Percentiles rank a stretch among this genome's conserved stretches.
Evolutionary conservation across 2,329 filamentous ascomycete species (phyloP).

Genomic region (Trichothecium sympodiale): DNA sequence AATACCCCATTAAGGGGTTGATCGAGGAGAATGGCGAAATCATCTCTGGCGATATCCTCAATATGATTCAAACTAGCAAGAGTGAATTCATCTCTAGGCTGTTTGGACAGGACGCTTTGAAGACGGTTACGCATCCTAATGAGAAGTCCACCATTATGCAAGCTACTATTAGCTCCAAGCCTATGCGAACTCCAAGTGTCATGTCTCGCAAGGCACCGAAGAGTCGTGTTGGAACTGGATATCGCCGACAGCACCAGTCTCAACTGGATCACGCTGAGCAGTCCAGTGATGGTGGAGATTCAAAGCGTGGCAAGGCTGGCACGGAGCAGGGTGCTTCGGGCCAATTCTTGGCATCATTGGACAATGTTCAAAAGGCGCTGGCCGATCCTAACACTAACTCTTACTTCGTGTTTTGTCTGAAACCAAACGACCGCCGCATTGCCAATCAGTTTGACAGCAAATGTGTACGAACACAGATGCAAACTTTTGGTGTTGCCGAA

Average conservation of each 20-base stretch:
- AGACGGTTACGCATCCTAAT: slow-evolving; percentile 86
- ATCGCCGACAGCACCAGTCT: slow-evolving; percentile 28
- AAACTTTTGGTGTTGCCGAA: slow-evolving; percentile 92
- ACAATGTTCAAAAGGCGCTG: slow-evolving; percentile 83
- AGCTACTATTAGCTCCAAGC: slow-evolving; percentile 91
- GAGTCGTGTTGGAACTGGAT: slow-evolving; percentile 18
- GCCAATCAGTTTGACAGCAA: slow-evolving; percentile 99
- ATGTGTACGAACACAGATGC: slow-evolving; percentile 87
- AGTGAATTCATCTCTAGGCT: slow-evolving; percentile 81
- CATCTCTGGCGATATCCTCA: slow-evolving; percentile 91
- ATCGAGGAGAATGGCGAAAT: slow-evolving; percentile 94
- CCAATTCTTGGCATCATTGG: slow-evolving; percentile 80
- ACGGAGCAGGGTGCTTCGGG: slow-evolving; percentile 78
- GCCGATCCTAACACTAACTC: slow-evolving; percentile 74
- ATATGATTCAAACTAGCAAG: slow-evolving; percentile 78
- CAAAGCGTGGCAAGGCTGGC: slow-evolving; percentile 27
- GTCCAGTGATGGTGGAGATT: slow-evolving; percentile 34
- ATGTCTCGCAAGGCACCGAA: slow-evolving; percentile 63
- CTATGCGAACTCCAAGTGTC: slow-evolving; percentile 83
- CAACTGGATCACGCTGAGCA: slow-evolving; percentile 35
- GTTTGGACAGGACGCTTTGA: slow-evolving; percentile 91
- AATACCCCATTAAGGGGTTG: slow-evolving; percentile 78
- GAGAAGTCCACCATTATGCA: slow-evolving; percentile 89
- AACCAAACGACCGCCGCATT: slow-evolving; percentile 92
- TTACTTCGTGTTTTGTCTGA: slow-evolving; percentile 95